phyloP scores from a whole-genome alignment of 768 basidiomycete genomes.

The Mycena albidolilacea region DNA sequence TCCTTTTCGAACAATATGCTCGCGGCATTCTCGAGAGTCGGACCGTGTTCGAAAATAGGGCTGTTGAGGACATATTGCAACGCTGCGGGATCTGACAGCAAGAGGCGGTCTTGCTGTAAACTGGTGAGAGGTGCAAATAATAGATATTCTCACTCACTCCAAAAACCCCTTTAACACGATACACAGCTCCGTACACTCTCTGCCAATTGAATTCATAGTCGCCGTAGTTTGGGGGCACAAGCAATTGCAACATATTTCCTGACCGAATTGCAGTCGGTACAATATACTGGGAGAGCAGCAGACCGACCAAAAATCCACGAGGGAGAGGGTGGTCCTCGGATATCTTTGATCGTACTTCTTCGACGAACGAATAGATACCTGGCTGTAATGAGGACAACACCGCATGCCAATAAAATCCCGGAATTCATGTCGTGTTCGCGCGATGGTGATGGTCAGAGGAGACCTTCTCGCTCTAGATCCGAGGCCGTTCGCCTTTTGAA shows the following conservation, averaged over 20 bases:
- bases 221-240: conserved; percentile 14
- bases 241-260: conserved; percentile 19
- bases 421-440: too few species aligned
- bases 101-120: conserved; percentile 18
- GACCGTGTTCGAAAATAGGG: not conserved
- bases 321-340: not conserved
- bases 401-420: too few species aligned
- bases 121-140: not conserved
- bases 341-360: too few species aligned
- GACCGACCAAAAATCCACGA: not conserved
- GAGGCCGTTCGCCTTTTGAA: not conserved
- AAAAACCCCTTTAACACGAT: conserved; percentile 14
- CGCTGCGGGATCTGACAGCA: conserved; percentile 22
- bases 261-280: not conserved
- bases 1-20: not conserved
- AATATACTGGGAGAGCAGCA: not conserved
- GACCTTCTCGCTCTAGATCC: not conserved
- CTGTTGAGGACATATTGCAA: conserved; percentile 15
- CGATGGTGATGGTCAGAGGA: too few species aligned
- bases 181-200: conserved; percentile 9
- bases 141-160: not conserved
- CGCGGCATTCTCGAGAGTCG: not conserved
- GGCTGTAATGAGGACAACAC: too few species aligned
- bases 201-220: conserved; percentile 25
- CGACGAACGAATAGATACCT: too few species aligned